Base-by-base conservation (phyloP, 495 filamentous ascomycete species). In the Ramalina intermedia region DNA sequence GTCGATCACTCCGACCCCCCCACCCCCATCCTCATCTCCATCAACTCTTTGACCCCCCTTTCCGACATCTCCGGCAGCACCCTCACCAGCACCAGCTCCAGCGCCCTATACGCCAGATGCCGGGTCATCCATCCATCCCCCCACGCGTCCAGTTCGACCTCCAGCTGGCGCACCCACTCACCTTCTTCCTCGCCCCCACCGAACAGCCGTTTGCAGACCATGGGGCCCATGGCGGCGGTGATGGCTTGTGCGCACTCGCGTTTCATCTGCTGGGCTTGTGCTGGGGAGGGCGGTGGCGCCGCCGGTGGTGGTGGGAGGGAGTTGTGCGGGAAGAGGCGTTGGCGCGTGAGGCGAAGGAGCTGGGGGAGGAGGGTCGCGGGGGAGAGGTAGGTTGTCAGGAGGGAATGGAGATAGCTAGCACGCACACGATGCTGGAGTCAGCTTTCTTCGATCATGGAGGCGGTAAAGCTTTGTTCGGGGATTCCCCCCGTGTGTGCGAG, bases 91-190 rank as follows among this genome's bases (percentile, higher is more conserved):
- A 94, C 50, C 46, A 85, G 66, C 63, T 96, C 91, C 37, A 95
- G 56, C 37, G 87, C 69, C 20, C 73, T 68, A 55, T 90, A 93
- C 39, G 89, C 62, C 9, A 98, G 64, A 62, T 96, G 88, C 64
- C 84, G 90, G 67, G 96, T 96, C 61, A 84, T 78, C 64, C 94
- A 96, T 11, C 72, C 73, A 62, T 94, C 85, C 2, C 72, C 73
- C 58, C 94, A 84, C 14, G 85, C 66, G 55, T 87, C 81, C 17
- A 96, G 71, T 21, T 83, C 67, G 48, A 58, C 62, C 41, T 72
- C 77, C 35, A 81, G 69, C 55, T 75, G 67, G 38, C 46, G 44
- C 6, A 65, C 61, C 43, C 61, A 33, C 29, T 33, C 29, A 13
- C 29, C 29, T 33, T 33, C 29, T 11, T 33, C 29, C 11, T 47